Base-by-base conservation (phyloP, 495 filamentous ascomycete genomes). In the Annulohypoxylon moriforme region DNA sequence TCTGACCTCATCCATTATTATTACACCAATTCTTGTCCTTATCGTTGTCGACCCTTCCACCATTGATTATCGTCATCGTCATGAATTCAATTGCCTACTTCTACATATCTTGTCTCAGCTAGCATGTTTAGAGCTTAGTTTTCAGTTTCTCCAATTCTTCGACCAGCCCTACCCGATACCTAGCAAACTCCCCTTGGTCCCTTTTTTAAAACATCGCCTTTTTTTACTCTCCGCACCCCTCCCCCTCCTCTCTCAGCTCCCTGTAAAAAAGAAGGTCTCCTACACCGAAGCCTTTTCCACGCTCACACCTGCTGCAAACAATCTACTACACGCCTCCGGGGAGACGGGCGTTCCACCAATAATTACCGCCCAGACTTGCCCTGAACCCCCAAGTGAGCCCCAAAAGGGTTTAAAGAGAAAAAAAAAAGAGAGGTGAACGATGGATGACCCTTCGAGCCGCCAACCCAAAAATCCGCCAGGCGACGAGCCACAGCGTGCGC, bases 401-500 rank as follows among this genome's bases (percentile, higher is more conserved):
- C 59, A 65, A 66, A 29, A 66, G 36, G 58, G 40, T 34, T 52
- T 42, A 25, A 55, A 72, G 27, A 24, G 40, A 13, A 34, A 16
- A 33, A 31, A 52, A 63, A 55, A 55, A 55, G 57, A 65, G 22
- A 57, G 56, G 34, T n/a, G 25, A 65, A 57, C 20, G 64, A 74
- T 74, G 72, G 67, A 67, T 60, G 61, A 71, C 67, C 67, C 63
- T 70, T 59, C 71, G 71, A 74, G 58, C 58, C 44, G 59, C 59
- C 38, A 67, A 65, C 59, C 50, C 63, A 74, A 63, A 58, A 67
- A 64, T 60, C 11, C 63, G 59, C 64, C 63, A 60, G 62, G 25
- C 67, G 72, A 74, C 50, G 72, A 71, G 72, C 72, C 72, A 74
- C 72, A 74, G 20, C 53, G 46, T 60, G 78, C 68, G 46, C 66